Base-by-base conservation (phyloP, 2,329 filamentous ascomycete genomes). In the Ophiocordyceps camponoti-saundersi region DNA sequence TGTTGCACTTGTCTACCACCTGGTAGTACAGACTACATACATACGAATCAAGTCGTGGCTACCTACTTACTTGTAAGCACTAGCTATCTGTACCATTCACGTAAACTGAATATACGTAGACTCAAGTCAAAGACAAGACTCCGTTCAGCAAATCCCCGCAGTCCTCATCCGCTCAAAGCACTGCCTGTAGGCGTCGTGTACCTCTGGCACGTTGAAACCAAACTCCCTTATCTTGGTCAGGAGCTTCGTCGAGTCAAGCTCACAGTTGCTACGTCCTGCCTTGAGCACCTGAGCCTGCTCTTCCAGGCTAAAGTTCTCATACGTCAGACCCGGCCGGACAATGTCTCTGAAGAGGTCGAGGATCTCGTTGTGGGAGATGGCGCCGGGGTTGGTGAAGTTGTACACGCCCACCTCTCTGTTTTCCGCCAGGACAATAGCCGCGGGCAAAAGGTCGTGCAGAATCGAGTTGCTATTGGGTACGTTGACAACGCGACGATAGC, bases 361-460 rank as follows among this genome's bases (percentile, higher is more conserved):
- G 7, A 83, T 77, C 61, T 82, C 77, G 59, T 82, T 82, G 63
- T 82, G 79, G n/a, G 76, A 79, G 58, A 83, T 82, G 51, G 77
- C 75, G 13, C 79, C 79, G 0, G 79, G 79, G 62, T 82, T 83
- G 50, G 78, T 82, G 60, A 82, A 82, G 65, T 83, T 83, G 63
- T 78, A 81, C 53, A 83, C 66, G 18, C 79, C 79, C 1, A 70
- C 74, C 41, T 81, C 78, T 40, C 65, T 63, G 61, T 79, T 69
- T 59, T 80, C 73, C 26, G 78, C 73, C 52, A 82, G 63, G 43
- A 78, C 57, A 50, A 82, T 67, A 2, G 75, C 72, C 13, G 72
- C 71, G 12, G 79, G 79, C 20, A 83, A 67, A 44, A 83, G 72
- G 55, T 82, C 76, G 51, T 72, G 68, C 42, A 83, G 69, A 53